A percentile compares a stretch with the other conserved stretches of the same genome.
Conservation (phyloP, 140 eudicot species). For the Oenanthe javanica region DNA sequence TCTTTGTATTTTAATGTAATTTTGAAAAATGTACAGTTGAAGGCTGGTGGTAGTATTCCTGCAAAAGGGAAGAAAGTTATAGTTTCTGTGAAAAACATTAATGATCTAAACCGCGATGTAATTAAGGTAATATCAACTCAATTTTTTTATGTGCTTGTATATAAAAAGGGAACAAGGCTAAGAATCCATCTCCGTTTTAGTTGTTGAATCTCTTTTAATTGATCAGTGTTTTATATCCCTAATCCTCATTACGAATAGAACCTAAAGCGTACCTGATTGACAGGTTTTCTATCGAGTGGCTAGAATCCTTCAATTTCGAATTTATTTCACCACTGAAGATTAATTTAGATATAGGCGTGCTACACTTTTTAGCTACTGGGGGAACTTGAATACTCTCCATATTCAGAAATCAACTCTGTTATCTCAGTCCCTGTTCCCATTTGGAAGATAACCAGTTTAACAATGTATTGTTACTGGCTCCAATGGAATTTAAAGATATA, state of each 20-base stretch:
- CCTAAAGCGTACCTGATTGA: neutral
- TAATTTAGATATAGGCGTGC: neutral
- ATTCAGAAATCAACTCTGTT: neutral
- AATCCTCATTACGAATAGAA: neutral
- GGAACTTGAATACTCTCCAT: neutral
- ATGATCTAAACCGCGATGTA: constrained; percentile 87
- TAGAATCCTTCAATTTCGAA: neutral
- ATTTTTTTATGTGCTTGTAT: neutral
- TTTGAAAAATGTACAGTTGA: constrained; percentile 45
- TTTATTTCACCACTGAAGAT: neutral
- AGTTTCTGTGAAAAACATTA: constrained; percentile 45
- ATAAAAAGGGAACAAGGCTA: neutral
- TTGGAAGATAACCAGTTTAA: neutral
- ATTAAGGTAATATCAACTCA: constrained; percentile 46
- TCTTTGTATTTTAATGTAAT: constrained; percentile 6
- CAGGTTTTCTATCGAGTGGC: neutral
- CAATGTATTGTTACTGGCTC: neutral
- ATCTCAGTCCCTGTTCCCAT: neutral
- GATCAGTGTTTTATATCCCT: neutral
- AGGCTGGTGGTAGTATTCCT: constrained; percentile 85
- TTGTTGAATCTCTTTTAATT: neutral
- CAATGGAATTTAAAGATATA: neutral
- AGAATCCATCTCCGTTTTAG: neutral
- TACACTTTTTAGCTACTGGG: neutral
- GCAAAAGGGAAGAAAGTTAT: constrained; percentile 70